Conservation (phyloP, 2,329 filamentous ascomycete genomes). For the Xylaria polymorpha region DNA sequence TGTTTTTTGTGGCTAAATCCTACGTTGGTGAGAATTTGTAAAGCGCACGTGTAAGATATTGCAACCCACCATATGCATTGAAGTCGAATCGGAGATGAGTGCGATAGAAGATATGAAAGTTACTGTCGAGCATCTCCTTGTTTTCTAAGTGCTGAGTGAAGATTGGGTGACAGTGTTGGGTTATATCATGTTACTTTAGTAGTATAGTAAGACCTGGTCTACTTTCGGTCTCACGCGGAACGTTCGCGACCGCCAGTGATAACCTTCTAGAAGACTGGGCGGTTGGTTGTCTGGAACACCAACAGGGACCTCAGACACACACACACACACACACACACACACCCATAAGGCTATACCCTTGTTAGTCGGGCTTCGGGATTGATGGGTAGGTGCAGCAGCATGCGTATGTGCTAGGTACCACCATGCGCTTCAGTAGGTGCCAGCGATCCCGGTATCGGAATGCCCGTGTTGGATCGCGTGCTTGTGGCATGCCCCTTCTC, state of each 20-base stretch:
- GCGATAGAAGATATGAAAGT: background rate
- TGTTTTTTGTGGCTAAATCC: constrained; percentile 20
- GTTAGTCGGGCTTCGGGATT: background rate
- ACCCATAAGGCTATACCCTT: background rate
- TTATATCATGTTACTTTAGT: constrained; percentile 20
- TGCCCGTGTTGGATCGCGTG: background rate
- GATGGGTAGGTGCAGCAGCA: background rate
- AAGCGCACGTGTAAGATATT: constrained; percentile 37
- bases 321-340: background rate
- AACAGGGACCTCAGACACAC: background rate
- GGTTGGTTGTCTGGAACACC: no score
- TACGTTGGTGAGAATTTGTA: constrained; percentile 14
- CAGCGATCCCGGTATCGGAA: constrained; percentile 9
- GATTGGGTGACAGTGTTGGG: constrained; percentile 18
- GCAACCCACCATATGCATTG: constrained; percentile 35
- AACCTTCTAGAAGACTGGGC: background rate
- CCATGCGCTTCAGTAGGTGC: background rate
- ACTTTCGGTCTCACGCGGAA: constrained; percentile 8
- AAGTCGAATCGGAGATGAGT: constrained; percentile 6
- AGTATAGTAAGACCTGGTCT: background rate
- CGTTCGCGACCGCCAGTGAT: background rate
- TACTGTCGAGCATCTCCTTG: background rate
- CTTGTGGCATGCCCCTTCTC: background rate
- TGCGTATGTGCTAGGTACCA: background rate
- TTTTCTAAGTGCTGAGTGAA: constrained; percentile 19